Base-by-base conservation (phyloP, 306 rosid genomes). In the Crataegus laevigata region DNA sequence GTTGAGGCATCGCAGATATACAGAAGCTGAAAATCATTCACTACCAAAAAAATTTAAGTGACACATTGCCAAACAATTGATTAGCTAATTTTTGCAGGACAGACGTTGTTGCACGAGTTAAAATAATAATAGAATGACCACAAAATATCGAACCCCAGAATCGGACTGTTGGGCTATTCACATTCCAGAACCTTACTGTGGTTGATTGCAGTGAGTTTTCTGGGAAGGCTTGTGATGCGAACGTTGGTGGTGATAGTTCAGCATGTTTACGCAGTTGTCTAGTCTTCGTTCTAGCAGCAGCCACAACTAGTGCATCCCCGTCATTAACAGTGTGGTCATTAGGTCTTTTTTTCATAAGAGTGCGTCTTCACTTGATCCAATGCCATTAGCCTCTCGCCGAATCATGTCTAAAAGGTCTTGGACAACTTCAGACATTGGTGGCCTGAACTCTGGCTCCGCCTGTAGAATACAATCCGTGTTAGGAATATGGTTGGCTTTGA, bases 381-480 rank as follows among this genome's bases (percentile, higher is more conserved):
- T 86, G 79, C 87, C 80, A 7, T 51, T 78, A 67, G 88, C 77
- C 81, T 87, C 99, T 86, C 69, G 87, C 79, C 87, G 87, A 45
- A 92, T 88, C 99, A 96, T 90, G 78, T 89, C 91, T 40, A 85
- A 72, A 11, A 96, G 81, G 84, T 96, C 94, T 74, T 90, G 88
- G 76, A 92, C 99, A 3, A 96, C 99, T 76, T 87, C 96, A 24
- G 99, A 92, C 96, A 90, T 90, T 34, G 84, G 85, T 47, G 99
- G 99, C 90, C 99, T 89, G 75, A 90, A 92, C 85, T 92, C 97
- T 30, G 96, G 98, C 82, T 88, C 89, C 32, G 90, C 34, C 99
- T 96, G 97, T 86, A 79, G 79, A 82, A 47, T 54, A 54, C 21
- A 72, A 42, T 61, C 6, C 9, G 66, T n/a, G 71, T 82, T 59